Evolutionary conservation across 768 basidiomycete genomes (phyloP).

Genomic region (Hortiboletus flavorubellus): DNA sequence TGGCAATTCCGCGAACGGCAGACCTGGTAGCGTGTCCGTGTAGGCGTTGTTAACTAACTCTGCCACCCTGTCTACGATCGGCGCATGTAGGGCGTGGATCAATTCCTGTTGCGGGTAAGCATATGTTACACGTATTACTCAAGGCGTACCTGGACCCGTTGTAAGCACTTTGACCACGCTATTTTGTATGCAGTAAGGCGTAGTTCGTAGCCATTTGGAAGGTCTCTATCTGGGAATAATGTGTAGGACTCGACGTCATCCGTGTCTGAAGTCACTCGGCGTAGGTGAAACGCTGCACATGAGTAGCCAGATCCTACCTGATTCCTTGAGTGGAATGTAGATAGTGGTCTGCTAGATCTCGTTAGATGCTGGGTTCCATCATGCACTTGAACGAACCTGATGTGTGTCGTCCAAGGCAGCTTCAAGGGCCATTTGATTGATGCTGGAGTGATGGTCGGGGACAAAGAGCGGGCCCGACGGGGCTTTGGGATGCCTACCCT

Average conservation of each 20-base stretch:
- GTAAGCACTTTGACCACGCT: conserved; percentile 59
- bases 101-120: conserved; percentile 36
- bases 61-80: conserved; percentile 45
- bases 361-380: conserved; percentile 3
- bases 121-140: not conserved
- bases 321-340: conserved; percentile 27
- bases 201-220: conserved; percentile 33
- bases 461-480: not conserved
- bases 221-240: conserved; percentile 30
- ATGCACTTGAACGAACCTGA: conserved; percentile 21
- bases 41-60: conserved; percentile 45
- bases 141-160: conserved; percentile 50
- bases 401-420: conserved; percentile 21
- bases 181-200: conserved; percentile 51
- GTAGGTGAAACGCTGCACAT: not conserved
- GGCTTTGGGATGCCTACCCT: conserved; percentile 38
- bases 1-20: conserved; percentile 62
- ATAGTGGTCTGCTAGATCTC: conserved; percentile 21
- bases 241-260: conserved; percentile 21
- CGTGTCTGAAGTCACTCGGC: conserved; percentile 9
- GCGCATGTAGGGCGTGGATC: conserved; percentile 44
- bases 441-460: not conserved
- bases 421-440: conserved; percentile 15
- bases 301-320: conserved; percentile 17
- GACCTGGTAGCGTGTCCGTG: conserved; percentile 43